Percentiles rank a stretch among this genome's conserved stretches.
Evolutionary conservation across 345 rosid species (phyloP).

Genomic region (Laguncularia racemosa): DNA sequence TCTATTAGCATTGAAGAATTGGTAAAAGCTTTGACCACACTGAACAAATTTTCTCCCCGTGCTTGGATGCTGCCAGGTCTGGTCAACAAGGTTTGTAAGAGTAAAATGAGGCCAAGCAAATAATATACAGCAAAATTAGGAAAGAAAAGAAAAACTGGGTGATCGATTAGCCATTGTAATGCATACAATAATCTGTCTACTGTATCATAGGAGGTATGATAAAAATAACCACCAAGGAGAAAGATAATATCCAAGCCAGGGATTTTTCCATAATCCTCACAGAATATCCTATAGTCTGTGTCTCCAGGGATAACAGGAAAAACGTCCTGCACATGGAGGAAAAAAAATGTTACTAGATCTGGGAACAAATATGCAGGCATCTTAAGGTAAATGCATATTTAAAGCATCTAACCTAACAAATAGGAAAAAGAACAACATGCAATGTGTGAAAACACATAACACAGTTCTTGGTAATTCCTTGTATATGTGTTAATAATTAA

Average conservation of each 20-base stretch:
- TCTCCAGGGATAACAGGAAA: slow-evolving; percentile 92
- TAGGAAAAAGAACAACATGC: too few relatives aligned
- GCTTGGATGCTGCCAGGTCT: slow-evolving; percentile 99
- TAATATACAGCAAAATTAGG: slow-evolving; percentile 11
- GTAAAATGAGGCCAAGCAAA: slow-evolving; percentile 20
- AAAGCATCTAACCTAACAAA: too few relatives aligned
- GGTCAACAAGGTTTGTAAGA: slow-evolving; percentile 22
- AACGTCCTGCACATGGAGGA: slow-evolving; percentile 49
- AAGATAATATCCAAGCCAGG: slow-evolving; percentile 98
- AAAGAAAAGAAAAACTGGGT: slow-evolving; percentile 35
- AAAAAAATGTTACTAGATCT: too few relatives aligned
- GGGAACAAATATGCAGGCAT: too few relatives aligned
- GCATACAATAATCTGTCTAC: slow-evolving; percentile 96
- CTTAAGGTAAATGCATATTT: too few relatives aligned
- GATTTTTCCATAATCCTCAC: slow-evolving; percentile 80
- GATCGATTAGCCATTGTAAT: slow-evolving; percentile 40
- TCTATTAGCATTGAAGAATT: slow-evolving; percentile 65
- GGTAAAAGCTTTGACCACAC: slow-evolving; percentile 66
- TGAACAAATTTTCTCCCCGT: slow-evolving; percentile 86
- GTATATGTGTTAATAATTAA: too few relatives aligned
- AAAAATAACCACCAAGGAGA: slow-evolving; percentile 93
- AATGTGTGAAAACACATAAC: too few relatives aligned
- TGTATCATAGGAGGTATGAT: slow-evolving; percentile 93
- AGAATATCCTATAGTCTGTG: slow-evolving; percentile 89
- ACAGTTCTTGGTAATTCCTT: too few relatives aligned